Percentiles rank a stretch among this genome's conserved stretches.
These are phyloP conservation scores for Globisporangium nunn DNA, from an alignment of 352 stramenopile species.

Conservation along the genomic window DNA sequence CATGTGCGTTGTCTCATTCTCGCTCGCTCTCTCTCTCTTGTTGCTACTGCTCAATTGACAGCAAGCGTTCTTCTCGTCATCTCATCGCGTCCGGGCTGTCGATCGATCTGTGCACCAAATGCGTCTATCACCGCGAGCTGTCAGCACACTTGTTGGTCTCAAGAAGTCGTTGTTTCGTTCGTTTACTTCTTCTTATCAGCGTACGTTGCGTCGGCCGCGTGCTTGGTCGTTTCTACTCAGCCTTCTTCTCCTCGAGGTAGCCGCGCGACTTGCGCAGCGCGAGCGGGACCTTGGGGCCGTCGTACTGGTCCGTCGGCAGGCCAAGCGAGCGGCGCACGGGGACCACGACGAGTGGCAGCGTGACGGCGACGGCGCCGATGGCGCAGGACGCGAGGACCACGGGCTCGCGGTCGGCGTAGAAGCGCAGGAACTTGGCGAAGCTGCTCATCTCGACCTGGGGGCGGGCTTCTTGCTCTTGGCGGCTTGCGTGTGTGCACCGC, in stretches of 20 bases:
- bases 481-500: background rate
- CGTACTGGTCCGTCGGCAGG: constrained; percentile 85
- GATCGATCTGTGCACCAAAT: too few relatives aligned
- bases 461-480: background rate
- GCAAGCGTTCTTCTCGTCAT: too few relatives aligned
- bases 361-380: constrained; percentile 62
- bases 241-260: constrained; percentile 34
- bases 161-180: too few relatives aligned
- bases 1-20: background rate
- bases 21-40: background rate
- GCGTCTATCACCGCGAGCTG: too few relatives aligned
- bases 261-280: constrained; percentile 71
- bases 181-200: too few relatives aligned
- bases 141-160: background rate
- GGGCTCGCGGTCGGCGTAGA: constrained; percentile 81
- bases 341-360: constrained; percentile 72
- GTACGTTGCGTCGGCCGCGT: background rate
- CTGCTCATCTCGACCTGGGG: constrained; percentile 8
- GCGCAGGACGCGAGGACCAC: constrained; percentile 80
- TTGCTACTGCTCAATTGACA: background rate
- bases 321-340: constrained; percentile 79
- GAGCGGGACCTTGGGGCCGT: constrained; percentile 74
- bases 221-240: constrained; percentile 17
- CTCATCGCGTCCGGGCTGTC: too few relatives aligned
- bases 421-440: constrained; percentile 71